phyloP scores from a whole-genome alignment of 2,329 filamentous ascomycete species.

The Trichoderma simmonsii region DNA sequence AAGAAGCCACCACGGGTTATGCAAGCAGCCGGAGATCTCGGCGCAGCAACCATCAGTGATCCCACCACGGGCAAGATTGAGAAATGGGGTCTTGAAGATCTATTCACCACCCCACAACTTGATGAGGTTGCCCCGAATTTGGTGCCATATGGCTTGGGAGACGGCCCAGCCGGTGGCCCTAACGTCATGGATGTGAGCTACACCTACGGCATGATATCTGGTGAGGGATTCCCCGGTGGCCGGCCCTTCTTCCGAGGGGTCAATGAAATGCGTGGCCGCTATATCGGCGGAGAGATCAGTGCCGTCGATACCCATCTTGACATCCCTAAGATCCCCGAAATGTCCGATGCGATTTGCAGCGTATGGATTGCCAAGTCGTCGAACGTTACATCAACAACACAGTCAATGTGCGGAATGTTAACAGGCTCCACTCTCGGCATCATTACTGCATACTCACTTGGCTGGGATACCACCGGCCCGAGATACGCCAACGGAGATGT shows the following conservation, averaged over 20 bases:
- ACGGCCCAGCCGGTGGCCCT: conserved; percentile 73
- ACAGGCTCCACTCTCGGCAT: conserved; percentile 80
- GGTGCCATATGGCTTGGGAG: conserved; percentile 71
- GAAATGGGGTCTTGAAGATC: conserved; percentile 76
- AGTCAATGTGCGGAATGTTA: conserved; percentile 77
- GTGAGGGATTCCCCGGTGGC: conserved; percentile 82
- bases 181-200: conserved; percentile 93
- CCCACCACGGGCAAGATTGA: conserved; percentile 73
- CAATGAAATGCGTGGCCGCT: conserved; percentile 73
- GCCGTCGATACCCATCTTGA: conserved; percentile 63
- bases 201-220: conserved; percentile 76
- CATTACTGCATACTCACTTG: conserved; percentile 77
- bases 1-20: conserved; percentile 77
- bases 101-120: conserved; percentile 72
- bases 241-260: conserved; percentile 72
- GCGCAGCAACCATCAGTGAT: conserved; percentile 77
- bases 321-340: conserved; percentile 70
- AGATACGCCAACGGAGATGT: conserved; percentile 71
- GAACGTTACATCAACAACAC: conserved; percentile 66
- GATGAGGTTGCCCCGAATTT: conserved; percentile 72
- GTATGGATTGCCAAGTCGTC: conserved; percentile 89
- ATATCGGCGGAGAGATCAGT: conserved; percentile 61
- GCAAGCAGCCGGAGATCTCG: conserved; percentile 77
- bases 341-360: conserved; percentile 68
- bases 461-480: conserved; percentile 54